Percentiles rank a stretch among this genome's conserved stretches.
These are phyloP conservation scores for Flammula alnicola DNA, from an alignment of 1,284 basidiomycete genomes.

Conservation along the genomic window DNA sequence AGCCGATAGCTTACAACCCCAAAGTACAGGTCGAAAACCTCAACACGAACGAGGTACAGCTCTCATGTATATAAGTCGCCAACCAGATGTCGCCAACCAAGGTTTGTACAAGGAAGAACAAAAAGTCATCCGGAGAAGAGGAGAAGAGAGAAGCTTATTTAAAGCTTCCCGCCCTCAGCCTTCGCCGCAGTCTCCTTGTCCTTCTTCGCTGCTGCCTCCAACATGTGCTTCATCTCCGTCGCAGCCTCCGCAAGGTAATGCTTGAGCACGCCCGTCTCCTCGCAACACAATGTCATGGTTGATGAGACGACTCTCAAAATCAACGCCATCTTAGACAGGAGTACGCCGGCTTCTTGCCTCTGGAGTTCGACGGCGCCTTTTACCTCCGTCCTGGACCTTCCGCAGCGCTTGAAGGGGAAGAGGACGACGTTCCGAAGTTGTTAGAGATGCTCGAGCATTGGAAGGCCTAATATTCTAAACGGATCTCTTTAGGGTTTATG, in stretches of 20 bases:
- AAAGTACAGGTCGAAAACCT: too few species aligned
- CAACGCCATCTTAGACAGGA: constrained; percentile 1
- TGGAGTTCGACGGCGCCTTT: neutral
- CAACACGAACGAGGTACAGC: too few species aligned
- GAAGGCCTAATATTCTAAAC: too few species aligned
- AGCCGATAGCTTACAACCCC: too few species aligned
- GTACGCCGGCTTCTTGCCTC: constrained; percentile 1
- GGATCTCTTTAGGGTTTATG: too few species aligned
- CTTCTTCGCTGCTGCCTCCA: constrained; percentile 62
- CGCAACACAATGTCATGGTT: constrained; percentile 1
- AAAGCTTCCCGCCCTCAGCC: constrained; percentile 23
- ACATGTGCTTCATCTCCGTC: constrained; percentile 74
- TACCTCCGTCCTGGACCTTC: constrained; percentile 5
- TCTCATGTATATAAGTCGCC: too few species aligned
- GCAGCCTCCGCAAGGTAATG: constrained; percentile 82
- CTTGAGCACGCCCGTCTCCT: constrained; percentile 63
- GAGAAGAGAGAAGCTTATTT: too few species aligned
- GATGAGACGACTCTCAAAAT: neutral
- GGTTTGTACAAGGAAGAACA: too few species aligned
- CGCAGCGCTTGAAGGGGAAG: neutral
- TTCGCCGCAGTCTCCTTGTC: constrained; percentile 26
- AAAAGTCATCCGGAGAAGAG: too few species aligned
- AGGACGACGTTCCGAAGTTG: neutral
- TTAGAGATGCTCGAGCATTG: neutral
- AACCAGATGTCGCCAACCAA: too few species aligned